Conservation (phyloP, 2,329 filamentous ascomycete species). For the Xylaria polymorpha region DNA sequence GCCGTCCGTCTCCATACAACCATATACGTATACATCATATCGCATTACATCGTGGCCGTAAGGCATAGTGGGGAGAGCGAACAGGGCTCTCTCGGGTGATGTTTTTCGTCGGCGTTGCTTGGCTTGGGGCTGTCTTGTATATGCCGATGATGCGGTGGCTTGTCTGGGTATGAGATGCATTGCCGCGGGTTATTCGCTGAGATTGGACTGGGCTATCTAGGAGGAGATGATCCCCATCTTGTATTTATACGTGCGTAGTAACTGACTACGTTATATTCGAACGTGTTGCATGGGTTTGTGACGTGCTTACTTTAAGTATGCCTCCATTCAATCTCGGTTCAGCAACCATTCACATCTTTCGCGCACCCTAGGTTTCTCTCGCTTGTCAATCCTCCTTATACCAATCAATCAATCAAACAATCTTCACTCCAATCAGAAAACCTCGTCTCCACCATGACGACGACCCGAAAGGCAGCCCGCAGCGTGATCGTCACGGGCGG, state of each 20-base stretch:
- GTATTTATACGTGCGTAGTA: background rate
- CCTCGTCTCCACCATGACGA: too few relatives aligned
- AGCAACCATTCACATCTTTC: too few relatives aligned
- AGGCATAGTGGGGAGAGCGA: background rate
- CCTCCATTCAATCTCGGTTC: background rate
- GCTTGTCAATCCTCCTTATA: too few relatives aligned
- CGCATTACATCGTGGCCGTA: background rate
- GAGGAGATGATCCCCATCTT: background rate
- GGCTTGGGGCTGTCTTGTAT: background rate
- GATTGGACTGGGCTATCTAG: background rate
- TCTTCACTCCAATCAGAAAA: too few relatives aligned
- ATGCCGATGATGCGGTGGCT: background rate
- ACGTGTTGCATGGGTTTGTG: background rate
- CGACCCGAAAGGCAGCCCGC: background rate
- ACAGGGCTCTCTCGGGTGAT: background rate
- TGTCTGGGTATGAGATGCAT: background rate
- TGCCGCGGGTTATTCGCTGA: background rate
- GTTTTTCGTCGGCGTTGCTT: background rate
- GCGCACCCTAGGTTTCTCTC: too few relatives aligned
- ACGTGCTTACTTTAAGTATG: background rate
- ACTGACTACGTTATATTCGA: background rate
- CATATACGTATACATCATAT: background rate
- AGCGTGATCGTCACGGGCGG: slow-evolving; percentile 52
- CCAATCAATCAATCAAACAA: too few relatives aligned
- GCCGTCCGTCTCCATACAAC: background rate